Conservation (phyloP, 345 rosid genomes). For the Pseudoturritis turrita region DNA sequence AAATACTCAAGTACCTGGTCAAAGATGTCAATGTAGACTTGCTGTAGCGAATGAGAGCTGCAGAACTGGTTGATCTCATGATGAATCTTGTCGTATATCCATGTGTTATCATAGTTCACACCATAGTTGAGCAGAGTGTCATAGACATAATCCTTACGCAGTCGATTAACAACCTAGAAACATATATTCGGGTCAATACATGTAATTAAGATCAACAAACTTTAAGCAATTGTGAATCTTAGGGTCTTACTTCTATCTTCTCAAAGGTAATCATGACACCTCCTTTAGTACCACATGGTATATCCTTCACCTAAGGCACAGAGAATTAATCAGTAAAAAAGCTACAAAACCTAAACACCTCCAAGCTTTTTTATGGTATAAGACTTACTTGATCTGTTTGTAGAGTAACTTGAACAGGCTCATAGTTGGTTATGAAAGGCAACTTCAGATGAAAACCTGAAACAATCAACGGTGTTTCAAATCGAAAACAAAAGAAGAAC, state of each 20-base stretch:
- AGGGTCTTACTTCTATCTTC: conserved; percentile 70
- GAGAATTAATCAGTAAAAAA: neutral
- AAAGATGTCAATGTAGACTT: conserved; percentile 94
- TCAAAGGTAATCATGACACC: conserved; percentile 93
- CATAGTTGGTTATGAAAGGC: conserved; percentile 75
- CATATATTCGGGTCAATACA: conserved; percentile 3
- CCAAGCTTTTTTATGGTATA: neutral
- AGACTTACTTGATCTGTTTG: conserved; percentile 74
- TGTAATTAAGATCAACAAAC: neutral
- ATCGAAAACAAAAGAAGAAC: neutral
- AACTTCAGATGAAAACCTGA: conserved; percentile 80
- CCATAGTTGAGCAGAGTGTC: conserved; percentile 84
- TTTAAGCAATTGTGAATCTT: neutral
- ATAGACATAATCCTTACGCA: conserved; percentile 71
- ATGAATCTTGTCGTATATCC: conserved; percentile 98
- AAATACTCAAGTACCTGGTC: conserved; percentile 59
- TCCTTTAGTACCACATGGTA: conserved; percentile 96
- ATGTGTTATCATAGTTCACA: conserved; percentile 79
- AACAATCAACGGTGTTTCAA: neutral
- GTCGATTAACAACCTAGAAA: conserved; percentile 77
- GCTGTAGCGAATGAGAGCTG: conserved; percentile 88
- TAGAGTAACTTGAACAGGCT: conserved; percentile 93
- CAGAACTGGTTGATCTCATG: conserved; percentile 99
- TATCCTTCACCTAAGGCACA: conserved; percentile 64
- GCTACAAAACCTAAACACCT: conserved; percentile 9